Evolutionary conservation across 169 alveolate species (phyloP).

Genomic region (Eimeria falciformis): DNA sequence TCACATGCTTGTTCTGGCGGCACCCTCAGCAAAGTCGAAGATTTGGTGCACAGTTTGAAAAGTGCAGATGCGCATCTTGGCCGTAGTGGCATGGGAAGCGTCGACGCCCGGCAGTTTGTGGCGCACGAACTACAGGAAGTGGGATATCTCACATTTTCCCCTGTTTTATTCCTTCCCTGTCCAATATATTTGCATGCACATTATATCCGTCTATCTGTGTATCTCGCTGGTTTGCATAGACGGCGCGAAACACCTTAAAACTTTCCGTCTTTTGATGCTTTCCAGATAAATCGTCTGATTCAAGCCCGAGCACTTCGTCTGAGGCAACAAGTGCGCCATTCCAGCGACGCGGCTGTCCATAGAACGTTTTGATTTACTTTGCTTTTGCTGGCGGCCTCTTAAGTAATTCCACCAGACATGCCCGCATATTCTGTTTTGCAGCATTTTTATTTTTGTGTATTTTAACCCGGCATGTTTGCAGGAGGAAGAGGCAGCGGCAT

Average conservation of each 20-base stretch:
- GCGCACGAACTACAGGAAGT: slow-evolving; percentile 65
- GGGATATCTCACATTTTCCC: too few relatives aligned
- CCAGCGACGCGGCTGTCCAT: not conserved
- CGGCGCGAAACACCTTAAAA: not conserved
- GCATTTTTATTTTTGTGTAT: not conserved
- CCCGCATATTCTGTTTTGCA: not conserved
- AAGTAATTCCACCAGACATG: too few relatives aligned
- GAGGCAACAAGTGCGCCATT: slow-evolving; percentile 28
- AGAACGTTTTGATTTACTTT: not conserved
- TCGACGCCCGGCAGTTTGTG: slow-evolving; percentile 45
- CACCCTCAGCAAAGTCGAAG: not conserved
- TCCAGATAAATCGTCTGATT: slow-evolving; percentile 54
- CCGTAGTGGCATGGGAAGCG: not conserved
- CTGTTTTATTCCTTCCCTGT: not conserved
- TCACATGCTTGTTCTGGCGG: not conserved
- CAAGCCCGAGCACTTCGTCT: slow-evolving; percentile 50
- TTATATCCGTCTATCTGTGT: not conserved
- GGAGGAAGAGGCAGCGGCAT: slow-evolving; percentile 33
- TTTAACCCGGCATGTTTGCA: not conserved
- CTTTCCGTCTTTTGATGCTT: not conserved
- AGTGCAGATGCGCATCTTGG: not conserved
- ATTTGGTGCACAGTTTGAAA: not conserved
- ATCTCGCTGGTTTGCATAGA: not conserved
- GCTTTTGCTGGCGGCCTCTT: too few relatives aligned
- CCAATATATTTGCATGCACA: not conserved